These are phyloP conservation scores for Chlamydomonas schloesseri DNA, from an alignment of 139 green algal genomes.

Conservation along the genomic window DNA sequence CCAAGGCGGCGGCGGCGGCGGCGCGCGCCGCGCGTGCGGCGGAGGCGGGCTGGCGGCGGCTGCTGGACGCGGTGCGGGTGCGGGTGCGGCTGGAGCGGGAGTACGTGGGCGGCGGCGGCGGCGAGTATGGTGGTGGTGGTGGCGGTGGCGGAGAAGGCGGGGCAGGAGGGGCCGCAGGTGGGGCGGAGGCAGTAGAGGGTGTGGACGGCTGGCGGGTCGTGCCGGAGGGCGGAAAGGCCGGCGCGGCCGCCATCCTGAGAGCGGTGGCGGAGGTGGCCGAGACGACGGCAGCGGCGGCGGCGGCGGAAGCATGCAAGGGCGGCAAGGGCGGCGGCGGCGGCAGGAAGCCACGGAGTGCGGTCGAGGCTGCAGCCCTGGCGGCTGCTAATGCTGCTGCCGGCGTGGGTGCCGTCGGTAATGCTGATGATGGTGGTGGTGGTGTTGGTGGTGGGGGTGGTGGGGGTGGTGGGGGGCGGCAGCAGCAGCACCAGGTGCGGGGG, in stretches of 20 bases:
- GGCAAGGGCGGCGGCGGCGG: too few relatives aligned
- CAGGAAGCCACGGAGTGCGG: background rate
- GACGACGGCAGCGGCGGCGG: background rate
- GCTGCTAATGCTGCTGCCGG: too few relatives aligned
- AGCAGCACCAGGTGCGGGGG: too few relatives aligned
- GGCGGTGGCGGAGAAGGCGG: background rate
- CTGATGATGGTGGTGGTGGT: too few relatives aligned
- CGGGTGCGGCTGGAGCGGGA: constrained; percentile 50
- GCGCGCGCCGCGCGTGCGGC: constrained; percentile 48
- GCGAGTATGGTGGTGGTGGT: background rate
- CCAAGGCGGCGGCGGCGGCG: constrained; percentile 46
- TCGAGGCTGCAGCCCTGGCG: background rate
- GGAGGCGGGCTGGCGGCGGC: constrained; percentile 61
- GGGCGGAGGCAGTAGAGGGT: background rate
- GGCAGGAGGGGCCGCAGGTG: background rate
- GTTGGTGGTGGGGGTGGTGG: too few relatives aligned
- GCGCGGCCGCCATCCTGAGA: background rate
- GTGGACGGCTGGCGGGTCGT: background rate
- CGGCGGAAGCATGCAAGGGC: background rate
- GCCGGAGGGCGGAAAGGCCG: background rate
- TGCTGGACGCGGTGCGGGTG: constrained; percentile 60
- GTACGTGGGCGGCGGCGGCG: constrained; percentile 34
- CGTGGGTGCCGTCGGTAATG: too few relatives aligned
- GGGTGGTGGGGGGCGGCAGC: too few relatives aligned
- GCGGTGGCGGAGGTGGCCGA: background rate